Evolutionary conservation across 768 basidiomycete genomes (phyloP), one percentile per base, ranked within the genome.

Genomic region (Solioccasus polychromus): DNA sequence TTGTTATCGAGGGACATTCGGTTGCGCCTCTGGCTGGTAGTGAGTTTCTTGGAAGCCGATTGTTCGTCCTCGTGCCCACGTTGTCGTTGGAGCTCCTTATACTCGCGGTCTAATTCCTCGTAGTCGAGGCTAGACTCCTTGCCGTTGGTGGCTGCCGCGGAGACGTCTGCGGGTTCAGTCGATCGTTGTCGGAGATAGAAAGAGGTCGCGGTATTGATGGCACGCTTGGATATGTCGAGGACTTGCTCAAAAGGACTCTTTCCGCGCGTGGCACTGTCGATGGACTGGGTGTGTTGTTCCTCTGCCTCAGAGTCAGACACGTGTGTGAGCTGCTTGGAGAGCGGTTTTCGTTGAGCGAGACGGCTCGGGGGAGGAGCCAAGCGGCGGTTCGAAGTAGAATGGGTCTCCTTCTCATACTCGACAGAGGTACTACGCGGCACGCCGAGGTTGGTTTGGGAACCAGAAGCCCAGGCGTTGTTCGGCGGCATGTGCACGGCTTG

Each of bases 1-100:
- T 85, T 88, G 67, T 91, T 89, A 62, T 92, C 90, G 19, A 70
- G 57, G 0, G 85, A 85, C 50, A 89, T 87, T 25, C 83, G 79
- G 54, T 74, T 75, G 20, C 80, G 77, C 59, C 72, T 78, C 50
- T 74, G 68, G 8, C 56, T 58, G 2, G 68, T 58, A 19, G 56
- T 50, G 9, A 62, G 50, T 59, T 66, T 65, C 64, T 66, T 60
- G 55, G 69, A 45, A 55, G 64, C 22, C 59, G 51, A 39, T 15
- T 64, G 57, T 3, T 61, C 58, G 31, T 47, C 50, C 8, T 56
- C 56, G 7, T 52, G 57, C 44, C 49, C 8, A 39, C 38, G 47
- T 54, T 66, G 66, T 37, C 45, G 58, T 24, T 65, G 62, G 35
- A 58, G 48, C 19, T 64, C 67, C 48, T 79, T 74, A 52, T 71